Percentiles rank a stretch among this genome's conserved stretches.
Evolutionary conservation across 345 rosid species (phyloP).

Genomic region (Acer yangbiense): DNA sequence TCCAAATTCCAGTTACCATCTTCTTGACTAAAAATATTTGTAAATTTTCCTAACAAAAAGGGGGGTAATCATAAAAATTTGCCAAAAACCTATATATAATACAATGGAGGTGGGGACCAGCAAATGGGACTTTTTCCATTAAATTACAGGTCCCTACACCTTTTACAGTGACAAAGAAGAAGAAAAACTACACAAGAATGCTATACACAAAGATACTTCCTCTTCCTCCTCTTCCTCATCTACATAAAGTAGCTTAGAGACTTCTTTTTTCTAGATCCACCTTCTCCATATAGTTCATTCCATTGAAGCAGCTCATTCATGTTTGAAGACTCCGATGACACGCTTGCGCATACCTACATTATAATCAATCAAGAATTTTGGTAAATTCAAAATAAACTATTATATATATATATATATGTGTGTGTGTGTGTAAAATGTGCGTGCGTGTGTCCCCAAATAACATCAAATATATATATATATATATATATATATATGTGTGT

Average conservation of each 20-base stretch:
- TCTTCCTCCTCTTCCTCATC: conserved; percentile 31
- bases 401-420: too few species aligned
- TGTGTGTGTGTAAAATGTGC: too few species aligned
- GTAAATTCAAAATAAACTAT: background rate
- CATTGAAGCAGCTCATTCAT: conserved; percentile 96
- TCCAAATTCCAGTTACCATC: conserved; percentile 6
- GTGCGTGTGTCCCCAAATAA: too few species aligned
- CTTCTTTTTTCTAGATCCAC: conserved; percentile 90
- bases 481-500: too few species aligned
- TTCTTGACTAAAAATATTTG: conserved; percentile 12
- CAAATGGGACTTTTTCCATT: conserved; percentile 26
- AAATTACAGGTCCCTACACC: conserved; percentile 23
- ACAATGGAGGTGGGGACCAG: conserved; percentile 36
- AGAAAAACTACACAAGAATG: conserved; percentile 31
- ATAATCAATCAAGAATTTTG: background rate
- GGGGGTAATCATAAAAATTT: background rate
- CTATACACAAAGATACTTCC: conserved; percentile 31
- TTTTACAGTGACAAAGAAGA: conserved; percentile 15
- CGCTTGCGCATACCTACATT: conserved; percentile 92
- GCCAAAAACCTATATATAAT: conserved; percentile 36
- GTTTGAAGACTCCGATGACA: conserved; percentile 88
- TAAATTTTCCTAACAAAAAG: conserved; percentile 14
- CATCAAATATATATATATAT: too few species aligned
- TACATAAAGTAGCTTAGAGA: conserved; percentile 97
- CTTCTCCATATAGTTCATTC: conserved; percentile 98